Evolutionary conservation across 495 filamentous ascomycete species (phyloP).

Genomic region (Daldinia vernicosa): DNA sequence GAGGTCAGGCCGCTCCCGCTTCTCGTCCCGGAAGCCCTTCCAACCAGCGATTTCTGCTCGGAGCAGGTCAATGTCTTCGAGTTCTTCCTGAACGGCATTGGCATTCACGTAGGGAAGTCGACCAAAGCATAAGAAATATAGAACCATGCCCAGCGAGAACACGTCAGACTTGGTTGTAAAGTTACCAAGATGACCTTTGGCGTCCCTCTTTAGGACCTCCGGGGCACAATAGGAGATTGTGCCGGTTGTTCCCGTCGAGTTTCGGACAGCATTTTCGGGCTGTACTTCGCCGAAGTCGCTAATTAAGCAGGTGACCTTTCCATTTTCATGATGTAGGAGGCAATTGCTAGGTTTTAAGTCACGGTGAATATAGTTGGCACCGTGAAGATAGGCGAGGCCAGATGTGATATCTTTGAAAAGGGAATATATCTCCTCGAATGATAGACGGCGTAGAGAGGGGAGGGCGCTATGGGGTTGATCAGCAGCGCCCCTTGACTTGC

Average conservation of each 20-base stretch:
- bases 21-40: constrained; percentile 83
- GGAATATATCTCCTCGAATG: constrained; percentile 93
- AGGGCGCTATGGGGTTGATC: constrained; percentile 56
- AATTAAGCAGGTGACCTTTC: constrained; percentile 79
- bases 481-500: constrained; percentile 70
- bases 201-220: constrained; percentile 80
- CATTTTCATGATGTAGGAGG: constrained; percentile 78
- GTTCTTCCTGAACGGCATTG: constrained; percentile 86
- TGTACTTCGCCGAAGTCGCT: constrained; percentile 99
- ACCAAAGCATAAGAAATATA: constrained; percentile 97
- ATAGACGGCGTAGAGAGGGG: constrained; percentile 66
- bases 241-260: constrained; percentile 91
- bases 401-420: constrained; percentile 97
- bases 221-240: constrained; percentile 98
- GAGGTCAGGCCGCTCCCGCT: constrained; percentile 77
- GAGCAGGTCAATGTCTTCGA: constrained; percentile 90
- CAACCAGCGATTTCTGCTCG: constrained; percentile 87
- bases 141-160: constrained; percentile 96
- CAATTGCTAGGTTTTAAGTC: constrained; percentile 98
- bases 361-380: constrained; percentile 93
- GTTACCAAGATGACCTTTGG: constrained; percentile 79
- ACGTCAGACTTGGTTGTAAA: constrained; percentile 97
- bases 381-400: constrained; percentile 87
- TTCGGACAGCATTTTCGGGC: constrained; percentile 75
- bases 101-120: constrained; percentile 85